A percentile compares a stretch with the other conserved stretches of the same genome.
phyloP scores from a whole-genome alignment of 2,329 filamentous ascomycete genomes.

The Tolypocladium sp. region DNA sequence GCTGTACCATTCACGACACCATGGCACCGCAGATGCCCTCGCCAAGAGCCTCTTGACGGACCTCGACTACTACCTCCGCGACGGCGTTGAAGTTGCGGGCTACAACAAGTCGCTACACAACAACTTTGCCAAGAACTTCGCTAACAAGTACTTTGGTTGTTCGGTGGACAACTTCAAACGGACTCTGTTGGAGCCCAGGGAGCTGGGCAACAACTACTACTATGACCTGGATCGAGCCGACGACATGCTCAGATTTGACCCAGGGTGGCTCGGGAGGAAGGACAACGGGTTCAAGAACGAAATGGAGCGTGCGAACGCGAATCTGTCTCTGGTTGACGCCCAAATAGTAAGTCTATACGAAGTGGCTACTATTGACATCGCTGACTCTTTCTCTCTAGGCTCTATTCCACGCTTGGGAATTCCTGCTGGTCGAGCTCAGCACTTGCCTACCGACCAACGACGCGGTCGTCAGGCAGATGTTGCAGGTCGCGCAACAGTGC shows the following conservation, averaged over 20 bases:
- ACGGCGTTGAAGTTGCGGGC: conserved; percentile 66
- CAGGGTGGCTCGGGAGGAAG: conserved; percentile 62
- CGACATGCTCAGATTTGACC: conserved; percentile 67
- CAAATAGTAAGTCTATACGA: conserved; percentile 53
- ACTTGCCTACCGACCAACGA: conserved; percentile 45
- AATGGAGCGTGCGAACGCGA: conserved; percentile 78
- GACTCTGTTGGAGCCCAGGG: conserved; percentile 53
- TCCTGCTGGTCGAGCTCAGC: conserved; percentile 75
- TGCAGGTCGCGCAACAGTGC: conserved; percentile 68
- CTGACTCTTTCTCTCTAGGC: conserved; percentile 38
- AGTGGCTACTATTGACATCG: not conserved
- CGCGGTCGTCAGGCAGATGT: conserved; percentile 57
- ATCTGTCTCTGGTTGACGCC: conserved; percentile 84
- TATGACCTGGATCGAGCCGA: conserved; percentile 73
- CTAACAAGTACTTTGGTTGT: conserved; percentile 64
- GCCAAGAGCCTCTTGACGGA: conserved; percentile 65
- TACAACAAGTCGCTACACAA: conserved; percentile 84
- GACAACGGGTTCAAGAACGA: conserved; percentile 72
- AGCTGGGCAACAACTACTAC: conserved; percentile 70
- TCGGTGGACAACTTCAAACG: conserved; percentile 73
- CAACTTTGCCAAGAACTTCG: conserved; percentile 79
- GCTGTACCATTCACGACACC: conserved; percentile 75
- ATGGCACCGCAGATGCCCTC: conserved; percentile 54
- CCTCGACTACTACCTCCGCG: conserved; percentile 69
- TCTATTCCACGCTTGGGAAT: conserved; percentile 83